Percentiles rank a stretch among this genome's conserved stretches.
Evolutionary conservation across 2,329 filamentous ascomycete species (phyloP).

Genomic region (Corynespora cassiicola): DNA sequence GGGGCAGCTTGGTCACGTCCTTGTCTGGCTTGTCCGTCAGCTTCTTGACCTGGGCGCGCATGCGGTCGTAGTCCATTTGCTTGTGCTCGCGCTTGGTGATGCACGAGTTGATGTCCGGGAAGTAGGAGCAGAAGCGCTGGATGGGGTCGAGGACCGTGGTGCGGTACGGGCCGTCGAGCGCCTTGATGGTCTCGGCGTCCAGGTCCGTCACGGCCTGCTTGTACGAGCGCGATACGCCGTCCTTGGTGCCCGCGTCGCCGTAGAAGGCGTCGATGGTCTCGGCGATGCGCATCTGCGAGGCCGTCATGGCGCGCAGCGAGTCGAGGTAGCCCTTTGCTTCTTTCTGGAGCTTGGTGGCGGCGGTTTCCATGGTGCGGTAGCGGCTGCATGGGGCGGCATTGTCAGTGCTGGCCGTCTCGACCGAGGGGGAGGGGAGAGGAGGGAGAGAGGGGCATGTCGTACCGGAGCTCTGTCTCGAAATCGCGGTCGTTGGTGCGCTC

Average conservation of each 20-base stretch:
- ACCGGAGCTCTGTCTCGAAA: conserved; percentile 97
- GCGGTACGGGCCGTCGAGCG: conserved; percentile 92
- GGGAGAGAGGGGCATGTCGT: conserved; percentile 26
- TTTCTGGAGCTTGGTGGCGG: conserved; percentile 89
- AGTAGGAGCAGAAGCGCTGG: conserved; percentile 94
- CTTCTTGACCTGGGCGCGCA: conserved; percentile 95
- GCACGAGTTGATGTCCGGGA: conserved; percentile 98
- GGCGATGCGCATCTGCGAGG: conserved; percentile 98
- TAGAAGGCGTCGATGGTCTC: conserved; percentile 99
- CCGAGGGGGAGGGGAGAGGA: conserved; percentile 1
- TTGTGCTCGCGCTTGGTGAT: conserved; percentile 99
- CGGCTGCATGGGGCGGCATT: conserved; percentile 62
- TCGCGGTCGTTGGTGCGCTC: conserved; percentile 98
- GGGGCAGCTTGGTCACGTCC: conserved; percentile 93
- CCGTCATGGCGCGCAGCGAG: conserved; percentile 97
- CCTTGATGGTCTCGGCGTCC: conserved; percentile 98
- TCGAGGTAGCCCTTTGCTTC: conserved; percentile 98
- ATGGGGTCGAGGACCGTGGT: conserved; percentile 96
- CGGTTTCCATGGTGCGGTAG: conserved; percentile 96
- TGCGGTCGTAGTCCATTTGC: conserved; percentile 94
- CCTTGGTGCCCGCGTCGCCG: conserved; percentile 90
- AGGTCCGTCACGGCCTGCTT: conserved; percentile 98
- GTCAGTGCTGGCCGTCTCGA: conserved; percentile 1
- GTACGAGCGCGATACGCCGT: conserved; percentile 95
- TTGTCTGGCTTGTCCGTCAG: conserved; percentile 98